phyloP scores from a whole-genome alignment of 1,139 yeast species.

The Kodamaea plutei region DNA sequence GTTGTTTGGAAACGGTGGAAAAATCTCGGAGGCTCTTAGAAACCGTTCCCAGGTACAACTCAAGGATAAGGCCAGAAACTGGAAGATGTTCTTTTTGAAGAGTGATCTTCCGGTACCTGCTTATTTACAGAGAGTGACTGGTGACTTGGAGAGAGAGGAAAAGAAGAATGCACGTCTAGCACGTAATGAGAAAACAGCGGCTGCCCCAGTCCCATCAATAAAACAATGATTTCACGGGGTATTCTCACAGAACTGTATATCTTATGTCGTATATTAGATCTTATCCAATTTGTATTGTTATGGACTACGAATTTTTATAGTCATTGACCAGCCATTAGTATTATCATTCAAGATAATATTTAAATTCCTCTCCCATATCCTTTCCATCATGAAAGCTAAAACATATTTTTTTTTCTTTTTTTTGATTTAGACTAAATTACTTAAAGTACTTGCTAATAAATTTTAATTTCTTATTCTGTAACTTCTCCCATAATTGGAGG shows the following conservation, averaged over 20 bases:
- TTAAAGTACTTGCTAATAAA: too few species aligned
- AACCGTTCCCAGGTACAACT: constrained; percentile 87
- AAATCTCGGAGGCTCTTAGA: constrained; percentile 74
- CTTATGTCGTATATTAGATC: not conserved
- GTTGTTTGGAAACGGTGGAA: constrained; percentile 89
- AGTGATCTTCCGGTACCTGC: constrained; percentile 70
- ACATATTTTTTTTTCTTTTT: too few species aligned
- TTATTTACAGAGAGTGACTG: constrained; percentile 78
- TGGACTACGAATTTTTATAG: too few species aligned
- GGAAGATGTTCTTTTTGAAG: constrained; percentile 83
- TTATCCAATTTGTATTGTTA: not conserved
- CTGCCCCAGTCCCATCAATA: constrained; percentile 34
- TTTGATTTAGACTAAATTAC: too few species aligned
- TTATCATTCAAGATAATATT: too few species aligned
- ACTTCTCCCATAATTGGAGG: too few species aligned
- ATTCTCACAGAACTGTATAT: not conserved
- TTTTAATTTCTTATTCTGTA: too few species aligned
- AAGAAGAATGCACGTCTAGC: constrained; percentile 22
- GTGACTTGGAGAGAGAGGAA: constrained; percentile 64
- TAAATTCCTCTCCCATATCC: too few species aligned
- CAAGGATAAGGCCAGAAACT: constrained; percentile 92
- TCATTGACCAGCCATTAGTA: too few species aligned
- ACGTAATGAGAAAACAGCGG: constrained; percentile 37
- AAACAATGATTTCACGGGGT: constrained; percentile 1
- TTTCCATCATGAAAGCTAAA: too few species aligned